Conservation (phyloP, 2,329 filamentous ascomycete species). For the Epichloe sibirici region DNA sequence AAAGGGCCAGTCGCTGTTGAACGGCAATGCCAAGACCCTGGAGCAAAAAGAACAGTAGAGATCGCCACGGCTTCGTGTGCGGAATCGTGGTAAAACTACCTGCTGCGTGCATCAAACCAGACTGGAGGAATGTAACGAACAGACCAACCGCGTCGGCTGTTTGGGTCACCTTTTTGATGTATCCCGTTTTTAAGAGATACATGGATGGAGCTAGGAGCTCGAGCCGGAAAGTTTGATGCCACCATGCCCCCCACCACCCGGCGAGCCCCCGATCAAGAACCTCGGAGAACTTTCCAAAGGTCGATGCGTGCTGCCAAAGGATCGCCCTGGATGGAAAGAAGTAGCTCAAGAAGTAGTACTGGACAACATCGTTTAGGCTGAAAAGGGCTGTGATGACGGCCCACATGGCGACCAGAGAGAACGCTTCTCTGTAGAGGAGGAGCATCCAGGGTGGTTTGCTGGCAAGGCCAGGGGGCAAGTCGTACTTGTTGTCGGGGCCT, state of each 20-base stretch:
- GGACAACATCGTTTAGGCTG: slow-evolving; percentile 44
- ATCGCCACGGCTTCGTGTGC: slow-evolving; percentile 34
- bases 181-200: slow-evolving; percentile 30
- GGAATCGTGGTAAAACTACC: slow-evolving; percentile 59
- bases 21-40: slow-evolving; percentile 53
- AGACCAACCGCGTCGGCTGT: slow-evolving; percentile 16
- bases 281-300: slow-evolving; percentile 40
- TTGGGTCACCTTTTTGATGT: slow-evolving; percentile 23
- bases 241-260: slow-evolving; percentile 76
- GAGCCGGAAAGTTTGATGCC: slow-evolving; percentile 82
- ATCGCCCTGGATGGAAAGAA: slow-evolving; percentile 39
- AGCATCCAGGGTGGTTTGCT: slow-evolving; percentile 32
- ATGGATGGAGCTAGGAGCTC: slow-evolving; percentile 51
- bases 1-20: slow-evolving; percentile 34
- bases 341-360: slow-evolving; percentile 35
- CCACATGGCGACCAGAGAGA: slow-evolving; percentile 45
- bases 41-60: slow-evolving; percentile 58
- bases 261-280: slow-evolving; percentile 59
- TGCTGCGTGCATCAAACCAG: slow-evolving; percentile 56
- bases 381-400: slow-evolving; percentile 50
- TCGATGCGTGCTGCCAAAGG: slow-evolving; percentile 41
- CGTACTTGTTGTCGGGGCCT: slow-evolving; percentile 27
- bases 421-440: slow-evolving; percentile 40
- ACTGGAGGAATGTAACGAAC: slow-evolving; percentile 44
- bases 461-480: slow-evolving; percentile 30